Evolutionary conservation across 169 alveolate genomes (phyloP), one percentile per base, ranked within the genome.

Genomic region (Plasmodium vivax): DNA sequence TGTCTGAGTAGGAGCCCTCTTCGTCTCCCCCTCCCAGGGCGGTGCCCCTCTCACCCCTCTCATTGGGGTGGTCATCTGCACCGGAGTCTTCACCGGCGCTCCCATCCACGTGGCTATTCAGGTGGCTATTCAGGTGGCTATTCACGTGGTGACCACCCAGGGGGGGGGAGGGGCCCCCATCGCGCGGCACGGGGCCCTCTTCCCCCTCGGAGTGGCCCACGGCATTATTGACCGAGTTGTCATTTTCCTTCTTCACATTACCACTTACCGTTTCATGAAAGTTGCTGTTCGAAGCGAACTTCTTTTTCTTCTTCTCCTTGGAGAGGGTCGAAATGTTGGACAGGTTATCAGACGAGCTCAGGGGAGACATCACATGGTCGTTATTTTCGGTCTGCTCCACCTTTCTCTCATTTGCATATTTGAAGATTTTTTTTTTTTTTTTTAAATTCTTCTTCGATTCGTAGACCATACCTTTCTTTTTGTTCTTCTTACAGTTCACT

Each of bases 391-490:
- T 5, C 47, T 54, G 43, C 12, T 90, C 56, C 81, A 38, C 36
- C 36, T 90, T 68, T 58, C 73, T 9, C 27, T 80, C 94, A 90
- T 80, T 85, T 38, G 71, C n/a, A 74, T 34, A 79, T 68, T 90
- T 79, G 51, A 90, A 41, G 62, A 80, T 90, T 80, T 90, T 90
- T 80, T 90, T 88, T 62, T 88, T 88, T 88, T 80, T 88, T 58
- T 88, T 88, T 80, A 88, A 88, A 88, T 73, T 88, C 23, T 41
- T 71, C 45, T 88, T 88, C 19, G 87, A 51, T 32, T 85, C 93
- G 80, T 85, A 72, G 1, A 73, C 62, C 36, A 85, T 74, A 10
- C 77, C 81, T 75, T 85, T 85, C 36, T 85, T 85, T 32, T 85
- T 85, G 41, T 45, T 85, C 81, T 85, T 85, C 62, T 85, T 85